Evolutionary conservation across 176 grass and related monocot species (phyloP), one percentile per base, ranked within the genome.

Genomic region (Bothriochloa decipiens): DNA sequence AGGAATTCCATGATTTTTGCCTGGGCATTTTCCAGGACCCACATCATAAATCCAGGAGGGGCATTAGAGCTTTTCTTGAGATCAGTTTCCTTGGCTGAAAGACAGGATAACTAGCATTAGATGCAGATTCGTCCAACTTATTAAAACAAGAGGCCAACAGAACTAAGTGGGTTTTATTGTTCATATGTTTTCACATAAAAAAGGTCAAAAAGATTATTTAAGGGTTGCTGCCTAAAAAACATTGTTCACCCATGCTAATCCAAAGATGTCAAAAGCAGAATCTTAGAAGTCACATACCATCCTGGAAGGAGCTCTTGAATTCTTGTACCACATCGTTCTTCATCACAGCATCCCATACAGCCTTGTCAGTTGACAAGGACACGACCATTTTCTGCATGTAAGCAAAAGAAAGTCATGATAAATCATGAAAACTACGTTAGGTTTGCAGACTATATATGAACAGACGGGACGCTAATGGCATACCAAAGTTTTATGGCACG

Each of bases 301-400:
- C 85, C 62, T 75, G 65, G 40, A 93, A 87, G 32, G 95, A 93
- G 41, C 68, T 90, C 83, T 84, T 93, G 66, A 98, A 90, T 87
- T 95, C 95, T 68, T 95, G 91, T 41, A 98, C 89, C 25, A 85
- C 87, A 27, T 91, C 83, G 16, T 98, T 98, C 37, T 91, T 90
- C 89, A 93, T 91, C 12, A 98, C 92, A 45, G 91, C 95, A 57
- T 95, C 83, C 95, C 95, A 95, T 33, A 98, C 95, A 84, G 80
- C 81, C 74, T 88, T 80, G 83, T 98, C 95, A 32, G 89, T 88
- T 80, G 95, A 93, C 50, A 98, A 61, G n/a, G 95, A 90, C 88
- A 92, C 83, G 68, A 98, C 96, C 93, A 98, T 91, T 85, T 89
- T 95, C 96, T 98, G 74, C 65, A 85, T 57, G 22, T 36, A 53